Conservation (phyloP, 176 grass and related monocot genomes). For the Lolium rigidum region DNA sequence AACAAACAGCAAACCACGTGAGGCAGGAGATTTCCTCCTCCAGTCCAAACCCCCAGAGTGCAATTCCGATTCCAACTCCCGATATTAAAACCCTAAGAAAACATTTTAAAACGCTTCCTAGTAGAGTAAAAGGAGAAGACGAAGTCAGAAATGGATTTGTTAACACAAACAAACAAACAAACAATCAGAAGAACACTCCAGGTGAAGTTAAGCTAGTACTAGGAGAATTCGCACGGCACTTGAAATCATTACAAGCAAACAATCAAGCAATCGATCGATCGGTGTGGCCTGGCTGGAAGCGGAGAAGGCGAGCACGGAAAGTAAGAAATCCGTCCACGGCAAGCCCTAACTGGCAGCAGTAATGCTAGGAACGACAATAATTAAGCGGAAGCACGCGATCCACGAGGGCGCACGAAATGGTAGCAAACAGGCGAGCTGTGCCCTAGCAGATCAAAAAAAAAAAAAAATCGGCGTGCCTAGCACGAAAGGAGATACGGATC, state of each 20-base stretch:
- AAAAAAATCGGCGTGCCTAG: neutral
- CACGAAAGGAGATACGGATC: constrained; percentile 18
- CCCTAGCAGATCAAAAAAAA: neutral
- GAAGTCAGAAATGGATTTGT: neutral
- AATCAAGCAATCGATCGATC: neutral
- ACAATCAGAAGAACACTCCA: neutral
- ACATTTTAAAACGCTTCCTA: neutral
- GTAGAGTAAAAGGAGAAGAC: neutral
- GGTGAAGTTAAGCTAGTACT: neutral
- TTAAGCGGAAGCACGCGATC: neutral
- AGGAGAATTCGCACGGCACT: neutral
- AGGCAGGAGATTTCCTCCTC: neutral
- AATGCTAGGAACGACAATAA: neutral
- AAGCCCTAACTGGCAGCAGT: neutral
- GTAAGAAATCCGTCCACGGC: neutral
- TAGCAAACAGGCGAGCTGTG: neutral
- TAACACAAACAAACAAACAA: neutral
- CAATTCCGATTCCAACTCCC: constrained; percentile 30
- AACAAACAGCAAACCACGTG: too few relatives aligned
- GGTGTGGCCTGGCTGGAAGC: neutral
- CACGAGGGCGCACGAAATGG: neutral
- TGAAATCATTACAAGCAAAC: neutral
- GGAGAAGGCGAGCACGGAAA: constrained; percentile 29
- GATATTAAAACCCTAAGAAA: constrained; percentile 6
- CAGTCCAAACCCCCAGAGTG: constrained; percentile 6